Conservation (phyloP, 1,139 yeast genomes). For the Candida sp. region DNA sequence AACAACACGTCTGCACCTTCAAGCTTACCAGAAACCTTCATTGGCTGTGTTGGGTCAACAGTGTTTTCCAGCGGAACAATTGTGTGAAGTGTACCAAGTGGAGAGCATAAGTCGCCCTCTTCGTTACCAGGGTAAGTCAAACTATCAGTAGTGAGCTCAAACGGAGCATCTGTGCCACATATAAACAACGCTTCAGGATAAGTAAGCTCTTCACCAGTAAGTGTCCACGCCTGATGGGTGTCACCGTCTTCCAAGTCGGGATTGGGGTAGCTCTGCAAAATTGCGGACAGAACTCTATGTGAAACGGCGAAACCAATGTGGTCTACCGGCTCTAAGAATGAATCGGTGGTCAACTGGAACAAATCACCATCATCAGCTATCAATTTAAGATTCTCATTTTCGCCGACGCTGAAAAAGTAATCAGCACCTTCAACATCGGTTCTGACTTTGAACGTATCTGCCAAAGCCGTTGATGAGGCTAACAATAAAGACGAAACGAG, state of each 20-base stretch:
- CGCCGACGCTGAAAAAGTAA: background rate
- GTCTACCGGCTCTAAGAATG: background rate
- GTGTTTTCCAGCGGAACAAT: background rate
- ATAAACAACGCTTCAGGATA: background rate
- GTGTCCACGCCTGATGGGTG: background rate
- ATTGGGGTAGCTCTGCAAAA: background rate
- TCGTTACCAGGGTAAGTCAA: background rate
- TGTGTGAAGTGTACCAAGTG: background rate
- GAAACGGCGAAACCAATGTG: background rate
- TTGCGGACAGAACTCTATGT: background rate
- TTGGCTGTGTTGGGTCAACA: constrained; percentile 1
- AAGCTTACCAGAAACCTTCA: background rate
- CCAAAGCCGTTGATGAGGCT: background rate
- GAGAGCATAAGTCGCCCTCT: background rate
- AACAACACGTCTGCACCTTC: background rate
- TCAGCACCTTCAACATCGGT: background rate
- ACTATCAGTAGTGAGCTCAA: background rate
- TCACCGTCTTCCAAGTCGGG: background rate
- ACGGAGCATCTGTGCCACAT: background rate
- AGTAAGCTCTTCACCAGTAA: too few species aligned
- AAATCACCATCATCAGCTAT: background rate
- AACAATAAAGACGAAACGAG: constrained; percentile 2
- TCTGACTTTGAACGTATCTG: background rate
- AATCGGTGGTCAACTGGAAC: background rate
- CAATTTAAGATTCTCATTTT: background rate